Evolutionary conservation across 768 basidiomycete genomes (phyloP).

Genomic region (Pisolithus marmoratus): DNA sequence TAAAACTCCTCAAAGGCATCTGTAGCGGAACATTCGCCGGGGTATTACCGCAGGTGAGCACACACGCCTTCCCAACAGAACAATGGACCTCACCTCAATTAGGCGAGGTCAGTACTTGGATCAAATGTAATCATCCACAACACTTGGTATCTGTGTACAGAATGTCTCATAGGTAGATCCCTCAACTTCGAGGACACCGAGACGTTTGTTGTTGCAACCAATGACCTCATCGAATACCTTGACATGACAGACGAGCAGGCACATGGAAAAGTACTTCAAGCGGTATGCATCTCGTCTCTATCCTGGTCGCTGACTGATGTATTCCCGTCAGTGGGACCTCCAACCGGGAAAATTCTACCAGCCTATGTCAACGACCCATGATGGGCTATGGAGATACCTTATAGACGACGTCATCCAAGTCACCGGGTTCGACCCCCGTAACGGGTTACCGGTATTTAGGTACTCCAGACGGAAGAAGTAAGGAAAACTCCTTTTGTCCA

Average conservation of each 20-base stretch:
- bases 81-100: no score
- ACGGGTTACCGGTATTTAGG: conserved; percentile 2
- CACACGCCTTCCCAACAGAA: neutral
- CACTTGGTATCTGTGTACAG: neutral
- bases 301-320: no score
- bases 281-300: neutral
- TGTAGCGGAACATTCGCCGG: conserved; percentile 3
- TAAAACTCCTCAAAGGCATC: conserved; percentile 1
- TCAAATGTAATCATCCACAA: neutral
- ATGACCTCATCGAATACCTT: conserved; percentile 5
- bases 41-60: conserved; percentile 2
- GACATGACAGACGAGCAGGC: neutral
- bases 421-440: conserved; percentile 6
- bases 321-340: conserved; percentile 3
- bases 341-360: conserved; percentile 1
- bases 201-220: neutral
- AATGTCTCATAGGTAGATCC: conserved; percentile 2
- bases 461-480: conserved; percentile 7
- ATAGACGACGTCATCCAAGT: conserved; percentile 5
- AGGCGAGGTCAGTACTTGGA: conserved; percentile 1
- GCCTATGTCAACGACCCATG: conserved; percentile 4
- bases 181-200: neutral
- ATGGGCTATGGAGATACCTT: conserved; percentile 10
- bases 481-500: neutral
- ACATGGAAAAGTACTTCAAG: neutral